These are phyloP conservation scores for Ogataea salicorniae DNA, from an alignment of 805 yeast genomes.

Conservation along the genomic window DNA sequence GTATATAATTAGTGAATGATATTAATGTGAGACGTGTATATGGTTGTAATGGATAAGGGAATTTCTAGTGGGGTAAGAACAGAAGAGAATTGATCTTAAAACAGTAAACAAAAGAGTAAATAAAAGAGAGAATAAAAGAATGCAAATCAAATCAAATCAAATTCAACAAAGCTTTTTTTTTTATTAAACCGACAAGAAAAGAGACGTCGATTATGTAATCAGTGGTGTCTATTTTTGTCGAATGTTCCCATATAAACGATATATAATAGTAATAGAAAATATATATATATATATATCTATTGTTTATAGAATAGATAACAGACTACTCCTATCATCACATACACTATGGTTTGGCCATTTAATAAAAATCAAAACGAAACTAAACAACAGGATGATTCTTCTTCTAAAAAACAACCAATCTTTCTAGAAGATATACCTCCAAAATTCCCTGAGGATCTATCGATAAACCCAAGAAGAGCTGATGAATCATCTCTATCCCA, in stretches of 20 bases:
- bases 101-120: too few species aligned
- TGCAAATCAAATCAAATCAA: too few species aligned
- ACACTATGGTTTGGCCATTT: conserved; percentile 22
- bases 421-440: conserved; percentile 50
- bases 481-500: too few species aligned
- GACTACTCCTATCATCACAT: not conserved
- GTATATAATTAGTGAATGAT: too few species aligned
- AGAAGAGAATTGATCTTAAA: too few species aligned
- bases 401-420: conserved; percentile 17
- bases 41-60: not conserved
- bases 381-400: not conserved
- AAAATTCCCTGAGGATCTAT: conserved; percentile 30
- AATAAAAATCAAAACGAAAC: not conserved
- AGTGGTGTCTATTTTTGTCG: too few species aligned
- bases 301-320: not conserved
- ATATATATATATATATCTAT: not conserved
- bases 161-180: too few species aligned
- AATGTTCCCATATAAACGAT: not conserved
- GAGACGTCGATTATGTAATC: too few species aligned
- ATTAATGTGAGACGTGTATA: too few species aligned
- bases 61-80: not conserved
- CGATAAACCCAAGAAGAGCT: too few species aligned
- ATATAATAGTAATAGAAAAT: not conserved
- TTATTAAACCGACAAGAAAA: too few species aligned
- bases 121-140: too few species aligned